Conservation (phyloP, 2,329 filamentous ascomycete species). For the Alternaria burnsii region DNA sequence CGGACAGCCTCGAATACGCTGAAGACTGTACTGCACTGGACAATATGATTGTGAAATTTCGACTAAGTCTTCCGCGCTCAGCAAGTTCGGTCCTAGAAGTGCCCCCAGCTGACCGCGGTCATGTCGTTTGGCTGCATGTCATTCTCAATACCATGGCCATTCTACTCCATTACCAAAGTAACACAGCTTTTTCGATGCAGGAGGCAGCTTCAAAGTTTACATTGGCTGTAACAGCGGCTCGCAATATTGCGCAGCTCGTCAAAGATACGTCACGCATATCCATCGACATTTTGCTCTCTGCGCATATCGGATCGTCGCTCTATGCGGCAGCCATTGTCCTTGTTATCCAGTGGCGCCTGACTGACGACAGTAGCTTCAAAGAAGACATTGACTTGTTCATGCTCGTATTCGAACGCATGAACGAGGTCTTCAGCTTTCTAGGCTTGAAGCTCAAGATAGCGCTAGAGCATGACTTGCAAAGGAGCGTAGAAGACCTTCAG, state of each 20-base stretch:
- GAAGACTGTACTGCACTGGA: constrained; percentile 39
- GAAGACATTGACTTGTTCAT: constrained; percentile 36
- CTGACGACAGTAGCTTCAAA: constrained; percentile 31
- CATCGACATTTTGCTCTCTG: constrained; percentile 34
- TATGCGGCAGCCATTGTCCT: constrained; percentile 39
- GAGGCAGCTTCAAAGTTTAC: constrained; percentile 17
- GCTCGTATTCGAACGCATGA: constrained; percentile 40
- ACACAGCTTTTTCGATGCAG: not conserved
- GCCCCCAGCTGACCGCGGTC: constrained; percentile 21
- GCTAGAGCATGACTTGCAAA: constrained; percentile 32
- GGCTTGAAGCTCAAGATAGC: constrained; percentile 43
- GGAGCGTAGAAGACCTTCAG: constrained; percentile 20
- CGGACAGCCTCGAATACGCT: constrained; percentile 32
- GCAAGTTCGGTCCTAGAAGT: constrained; percentile 35
- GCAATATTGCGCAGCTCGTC: constrained; percentile 34
- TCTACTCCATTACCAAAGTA: constrained; percentile 35
- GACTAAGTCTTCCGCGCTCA: constrained; percentile 36
- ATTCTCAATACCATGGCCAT: constrained; percentile 35
- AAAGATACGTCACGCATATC: constrained; percentile 41
- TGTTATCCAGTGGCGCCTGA: constrained; percentile 37
- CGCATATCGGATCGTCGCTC: constrained; percentile 32
- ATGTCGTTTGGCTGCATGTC: constrained; percentile 40
- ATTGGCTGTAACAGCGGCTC: constrained; percentile 35
- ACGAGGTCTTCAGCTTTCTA: constrained; percentile 34
- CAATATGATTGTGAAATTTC: constrained; percentile 33